phyloP scores from a whole-genome alignment of 768 basidiomycete genomes.

The Sporobolomyces phaffii region DNA sequence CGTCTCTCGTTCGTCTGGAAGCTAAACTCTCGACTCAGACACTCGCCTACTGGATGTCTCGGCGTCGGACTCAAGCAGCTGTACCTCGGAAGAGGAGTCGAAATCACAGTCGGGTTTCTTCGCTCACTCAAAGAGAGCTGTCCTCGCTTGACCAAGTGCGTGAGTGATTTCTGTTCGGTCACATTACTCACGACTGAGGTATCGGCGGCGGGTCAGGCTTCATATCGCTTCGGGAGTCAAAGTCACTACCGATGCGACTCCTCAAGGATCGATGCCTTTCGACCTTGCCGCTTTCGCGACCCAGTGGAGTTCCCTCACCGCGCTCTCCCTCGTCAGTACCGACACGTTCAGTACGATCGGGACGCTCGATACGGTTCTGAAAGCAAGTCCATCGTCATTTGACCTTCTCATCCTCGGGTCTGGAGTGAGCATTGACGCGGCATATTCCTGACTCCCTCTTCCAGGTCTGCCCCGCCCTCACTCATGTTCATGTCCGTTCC shows the following conservation, averaged over 20 bases:
- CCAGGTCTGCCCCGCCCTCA: conserved; percentile 6
- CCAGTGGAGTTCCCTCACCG: neutral
- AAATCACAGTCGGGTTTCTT: conserved; percentile 4
- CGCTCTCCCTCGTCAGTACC: conserved; percentile 9
- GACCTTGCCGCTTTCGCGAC: neutral
- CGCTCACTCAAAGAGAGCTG: neutral
- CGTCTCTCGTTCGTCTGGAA: conserved; percentile 6
- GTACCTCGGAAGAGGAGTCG: conserved; percentile 1
- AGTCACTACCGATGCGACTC: conserved; percentile 1
- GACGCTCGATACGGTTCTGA: conserved; percentile 6
- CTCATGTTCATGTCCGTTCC: conserved; percentile 6
- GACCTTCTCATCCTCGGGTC: no score
- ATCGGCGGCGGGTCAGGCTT: no score
- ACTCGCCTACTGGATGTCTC: neutral
- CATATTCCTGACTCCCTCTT: no score
- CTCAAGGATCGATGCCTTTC: conserved; percentile 8
- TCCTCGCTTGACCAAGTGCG: neutral
- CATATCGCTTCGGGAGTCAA: conserved; percentile 9
- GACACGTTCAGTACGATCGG: neutral
- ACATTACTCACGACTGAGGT: no score
- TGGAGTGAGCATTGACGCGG: no score
- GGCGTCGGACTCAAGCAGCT: conserved; percentile 7
- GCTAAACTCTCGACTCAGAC: conserved; percentile 12
- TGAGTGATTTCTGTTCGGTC: no score
- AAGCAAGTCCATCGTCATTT: neutral